These are phyloP conservation scores for Aspergillus candidus DNA, from an alignment of 2,329 filamentous ascomycete genomes.

Conservation along the genomic window DNA sequence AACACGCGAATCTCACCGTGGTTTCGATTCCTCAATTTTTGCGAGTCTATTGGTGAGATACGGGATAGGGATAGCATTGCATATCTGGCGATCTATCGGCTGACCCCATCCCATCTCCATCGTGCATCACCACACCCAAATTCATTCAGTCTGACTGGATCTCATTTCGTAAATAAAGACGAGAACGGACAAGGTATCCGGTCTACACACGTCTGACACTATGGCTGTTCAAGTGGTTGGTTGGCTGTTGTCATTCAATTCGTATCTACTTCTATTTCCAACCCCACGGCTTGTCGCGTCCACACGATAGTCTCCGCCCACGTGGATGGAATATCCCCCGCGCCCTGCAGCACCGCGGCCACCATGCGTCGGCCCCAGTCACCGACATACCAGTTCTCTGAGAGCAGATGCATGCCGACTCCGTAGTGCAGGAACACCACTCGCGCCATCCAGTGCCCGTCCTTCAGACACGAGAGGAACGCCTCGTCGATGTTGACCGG, in stretches of 20 bases:
- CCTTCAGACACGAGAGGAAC: constrained; percentile 20
- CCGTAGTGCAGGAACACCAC: constrained; percentile 28
- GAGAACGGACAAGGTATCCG: too few relatives aligned
- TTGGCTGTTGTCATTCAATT: neutral
- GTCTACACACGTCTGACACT: constrained; percentile 2
- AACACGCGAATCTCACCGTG: too few relatives aligned
- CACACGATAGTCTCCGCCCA: constrained; percentile 26
- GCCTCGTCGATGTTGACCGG: constrained; percentile 24
- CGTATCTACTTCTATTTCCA: constrained; percentile 6
- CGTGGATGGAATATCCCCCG: constrained; percentile 20
- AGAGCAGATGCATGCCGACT: constrained; percentile 26
- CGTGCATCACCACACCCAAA: too few relatives aligned
- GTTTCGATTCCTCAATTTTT: too few relatives aligned
- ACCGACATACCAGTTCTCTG: constrained; percentile 29
- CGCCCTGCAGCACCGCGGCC: constrained; percentile 19
- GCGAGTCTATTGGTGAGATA: too few relatives aligned
- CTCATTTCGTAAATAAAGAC: too few relatives aligned
- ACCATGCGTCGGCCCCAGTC: constrained; percentile 27
- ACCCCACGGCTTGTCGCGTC: constrained; percentile 20
- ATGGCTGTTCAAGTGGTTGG: constrained; percentile 3
- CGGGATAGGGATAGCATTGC: too few relatives aligned
- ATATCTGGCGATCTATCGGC: too few relatives aligned
- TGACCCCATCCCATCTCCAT: too few relatives aligned
- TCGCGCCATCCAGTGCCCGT: constrained; percentile 27
- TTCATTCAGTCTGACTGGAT: too few relatives aligned